phyloP scores from a whole-genome alignment of 176 grass and related monocot genomes.

The Rhynchospora tenuis region DNA sequence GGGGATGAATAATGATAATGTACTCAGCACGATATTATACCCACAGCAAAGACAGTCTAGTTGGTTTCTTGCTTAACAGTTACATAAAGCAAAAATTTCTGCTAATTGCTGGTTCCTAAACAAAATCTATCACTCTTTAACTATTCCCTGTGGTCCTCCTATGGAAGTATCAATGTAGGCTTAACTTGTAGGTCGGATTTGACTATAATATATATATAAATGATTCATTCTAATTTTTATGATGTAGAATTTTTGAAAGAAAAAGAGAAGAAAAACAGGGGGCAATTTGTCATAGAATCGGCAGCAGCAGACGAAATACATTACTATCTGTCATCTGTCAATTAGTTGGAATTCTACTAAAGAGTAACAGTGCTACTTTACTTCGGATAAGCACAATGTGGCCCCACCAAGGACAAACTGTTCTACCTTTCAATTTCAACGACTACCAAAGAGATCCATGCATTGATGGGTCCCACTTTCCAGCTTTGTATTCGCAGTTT shows the following conservation, averaged over 20 bases:
- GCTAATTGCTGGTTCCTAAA: background rate
- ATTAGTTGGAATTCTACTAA: background rate
- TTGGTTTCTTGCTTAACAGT: background rate
- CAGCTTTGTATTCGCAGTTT: background rate
- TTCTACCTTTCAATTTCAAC: slow-evolving; percentile 17
- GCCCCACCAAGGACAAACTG: slow-evolving; percentile 2
- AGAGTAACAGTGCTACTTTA: background rate
- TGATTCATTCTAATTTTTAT: background rate
- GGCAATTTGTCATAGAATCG: background rate
- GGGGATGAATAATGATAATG: background rate
- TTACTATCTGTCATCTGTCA: background rate
- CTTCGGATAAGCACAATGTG: slow-evolving; percentile 17
- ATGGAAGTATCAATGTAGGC: background rate
- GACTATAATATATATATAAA: background rate
- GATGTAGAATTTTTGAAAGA: background rate
- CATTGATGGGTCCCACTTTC: slow-evolving; percentile 3
- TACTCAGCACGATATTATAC: background rate
- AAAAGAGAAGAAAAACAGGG: background rate
- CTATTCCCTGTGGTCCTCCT: background rate
- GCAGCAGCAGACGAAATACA: background rate
- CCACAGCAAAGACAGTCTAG: background rate
- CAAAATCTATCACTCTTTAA: background rate
- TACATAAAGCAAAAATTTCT: background rate
- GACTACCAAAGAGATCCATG: background rate
- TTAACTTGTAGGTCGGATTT: background rate